Evolutionary conservation across 495 filamentous ascomycete species (phyloP), one percentile per base, ranked within the genome.

Genomic region (Xylaria scruposa): DNA sequence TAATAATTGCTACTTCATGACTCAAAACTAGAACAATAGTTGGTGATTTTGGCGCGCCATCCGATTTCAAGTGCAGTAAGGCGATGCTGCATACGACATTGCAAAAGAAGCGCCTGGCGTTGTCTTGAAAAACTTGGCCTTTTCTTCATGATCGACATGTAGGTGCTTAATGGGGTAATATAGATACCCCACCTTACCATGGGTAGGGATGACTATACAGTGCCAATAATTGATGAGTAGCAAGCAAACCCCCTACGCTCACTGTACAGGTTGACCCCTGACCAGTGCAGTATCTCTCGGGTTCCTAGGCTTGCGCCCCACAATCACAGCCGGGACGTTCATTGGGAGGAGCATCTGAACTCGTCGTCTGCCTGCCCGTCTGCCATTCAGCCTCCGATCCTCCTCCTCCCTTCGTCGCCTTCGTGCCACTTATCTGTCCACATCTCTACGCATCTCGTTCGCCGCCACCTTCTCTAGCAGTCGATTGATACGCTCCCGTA

Each of bases 251-350:
- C 36, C 8, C 38, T 51, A 51, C 19, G 4, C 15, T 3, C 47
- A 65, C 62, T 47, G 62, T 65, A 24, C n/a, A 24, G 31, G 24
- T 56, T 44, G 29, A 26, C 65, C 46, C 40, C 65, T 56, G 46
- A 47, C 46, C 51, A 44, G 26, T 38, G 26, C 46, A 66, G 46
- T 51, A 26, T 47, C 19, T 31, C 29, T 31, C 3, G 29, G 29
- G 3, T 31, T 3, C 29, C 7, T 36, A 36, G 33, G 33, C 33
- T 36, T 4, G 36, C 8, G 36, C 63, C 63, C 63, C 63, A 49
- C 63, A 66, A n/a, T 36, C 63, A 42, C 12, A 42, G 38, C 38
- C 38, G 54, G 29, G 29, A 42, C 31, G 3, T 36, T 29, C 65
- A 19, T 26, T 49, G 21, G 42, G 24, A 66, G 44, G 42, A 66